A percentile compares a stretch with the other conserved stretches of the same genome.
Conservation (phyloP, 2,329 filamentous ascomycete species). For the Corniculantispora saksenae region DNA sequence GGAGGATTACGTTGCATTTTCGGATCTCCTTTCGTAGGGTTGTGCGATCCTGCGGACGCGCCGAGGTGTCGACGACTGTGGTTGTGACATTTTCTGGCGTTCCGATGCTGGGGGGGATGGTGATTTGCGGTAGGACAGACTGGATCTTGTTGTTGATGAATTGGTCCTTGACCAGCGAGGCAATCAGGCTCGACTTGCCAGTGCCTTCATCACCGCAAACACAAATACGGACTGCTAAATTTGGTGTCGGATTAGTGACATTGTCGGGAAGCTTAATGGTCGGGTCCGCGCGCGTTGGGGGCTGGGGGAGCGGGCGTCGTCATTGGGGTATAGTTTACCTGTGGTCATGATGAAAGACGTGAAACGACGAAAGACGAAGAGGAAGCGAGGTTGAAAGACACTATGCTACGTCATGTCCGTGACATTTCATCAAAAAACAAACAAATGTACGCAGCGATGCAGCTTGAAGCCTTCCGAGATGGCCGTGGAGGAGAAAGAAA, state of each 20-base stretch:
- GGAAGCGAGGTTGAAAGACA: not conserved
- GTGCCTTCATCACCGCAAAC: constrained; percentile 95
- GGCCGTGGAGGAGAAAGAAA: constrained; percentile 14
- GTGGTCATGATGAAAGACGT: constrained; percentile 28
- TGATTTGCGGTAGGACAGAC: constrained; percentile 89
- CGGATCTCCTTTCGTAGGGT: constrained; percentile 91
- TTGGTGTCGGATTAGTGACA: not conserved
- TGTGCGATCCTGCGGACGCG: constrained; percentile 87
- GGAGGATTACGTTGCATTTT: constrained; percentile 93
- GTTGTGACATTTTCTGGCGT: constrained; percentile 97
- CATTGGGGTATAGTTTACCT: constrained; percentile 22
- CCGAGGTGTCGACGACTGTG: constrained; percentile 95
- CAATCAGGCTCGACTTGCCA: constrained; percentile 92
- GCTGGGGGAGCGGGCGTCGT: not conserved
- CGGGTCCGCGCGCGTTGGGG: not conserved
- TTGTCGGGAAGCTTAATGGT: not conserved
- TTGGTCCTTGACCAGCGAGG: constrained; percentile 93
- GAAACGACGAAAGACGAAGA: not conserved
- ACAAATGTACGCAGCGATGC: not conserved
- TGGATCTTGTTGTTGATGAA: constrained; percentile 97
- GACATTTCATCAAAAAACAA: not conserved
- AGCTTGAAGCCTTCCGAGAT: constrained; percentile 6
- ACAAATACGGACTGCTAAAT: constrained; percentile 77
- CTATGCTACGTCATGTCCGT: constrained; percentile 10
- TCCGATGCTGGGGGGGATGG: constrained; percentile 87